These are phyloP conservation scores for Botryotinia calthae DNA, from an alignment of 2,329 filamentous ascomycete species.

Conservation along the genomic window DNA sequence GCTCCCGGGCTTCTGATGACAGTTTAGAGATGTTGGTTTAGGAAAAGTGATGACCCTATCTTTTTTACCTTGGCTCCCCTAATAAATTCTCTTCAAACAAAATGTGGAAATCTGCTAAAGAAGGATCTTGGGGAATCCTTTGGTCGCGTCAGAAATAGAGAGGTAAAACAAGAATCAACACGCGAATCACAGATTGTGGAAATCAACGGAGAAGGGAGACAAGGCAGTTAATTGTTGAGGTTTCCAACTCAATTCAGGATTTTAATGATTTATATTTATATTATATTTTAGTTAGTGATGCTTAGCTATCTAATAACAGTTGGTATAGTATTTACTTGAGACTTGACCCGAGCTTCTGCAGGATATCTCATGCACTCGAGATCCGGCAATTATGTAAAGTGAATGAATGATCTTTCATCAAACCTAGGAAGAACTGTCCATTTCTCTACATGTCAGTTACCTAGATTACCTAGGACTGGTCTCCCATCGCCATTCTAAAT, in stretches of 20 bases:
- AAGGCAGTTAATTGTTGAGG: neutral
- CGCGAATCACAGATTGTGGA: neutral
- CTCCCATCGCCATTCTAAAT: neutral
- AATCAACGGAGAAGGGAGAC: neutral
- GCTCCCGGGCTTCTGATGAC: rapidly evolving
- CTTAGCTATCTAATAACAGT: neutral
- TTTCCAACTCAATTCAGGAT: neutral
- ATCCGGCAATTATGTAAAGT: neutral
- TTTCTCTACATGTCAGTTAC: neutral
- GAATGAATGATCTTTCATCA: neutral
- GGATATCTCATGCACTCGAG: neutral
- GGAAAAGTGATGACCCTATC: neutral
- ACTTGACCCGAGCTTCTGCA: neutral
- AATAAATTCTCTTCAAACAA: neutral
- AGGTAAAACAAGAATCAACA: neutral
- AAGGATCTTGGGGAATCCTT: neutral
- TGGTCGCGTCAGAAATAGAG: neutral
- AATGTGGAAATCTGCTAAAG: neutral
- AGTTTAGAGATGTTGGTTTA: neutral
- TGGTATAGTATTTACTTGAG: neutral
- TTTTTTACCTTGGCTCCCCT: neutral
- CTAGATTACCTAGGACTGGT: neutral
- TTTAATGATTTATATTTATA: neutral
- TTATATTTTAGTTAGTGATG: neutral
- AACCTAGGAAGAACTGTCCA: neutral